Conservation (phyloP, 257 asterid species). For the Forsythia suspensa region DNA sequence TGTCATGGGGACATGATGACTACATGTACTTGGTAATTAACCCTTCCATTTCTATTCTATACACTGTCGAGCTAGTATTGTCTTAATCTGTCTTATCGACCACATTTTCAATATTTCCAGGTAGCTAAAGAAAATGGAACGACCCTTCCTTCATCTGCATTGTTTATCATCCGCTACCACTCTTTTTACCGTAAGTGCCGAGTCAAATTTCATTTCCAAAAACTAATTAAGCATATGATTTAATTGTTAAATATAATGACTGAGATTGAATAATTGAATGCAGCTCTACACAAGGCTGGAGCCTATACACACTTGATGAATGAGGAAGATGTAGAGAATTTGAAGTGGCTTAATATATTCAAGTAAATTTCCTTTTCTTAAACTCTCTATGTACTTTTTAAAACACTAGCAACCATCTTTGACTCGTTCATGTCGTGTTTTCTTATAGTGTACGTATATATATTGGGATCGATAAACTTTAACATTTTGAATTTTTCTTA, state of each 20-base stretch:
- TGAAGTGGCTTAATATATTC: constrained; percentile 53
- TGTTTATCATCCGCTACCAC: constrained; percentile 59
- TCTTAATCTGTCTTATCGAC: no score
- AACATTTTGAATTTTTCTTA: not conserved
- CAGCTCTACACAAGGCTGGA: constrained; percentile 50
- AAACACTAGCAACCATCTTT: not conserved
- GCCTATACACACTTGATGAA: constrained; percentile 56
- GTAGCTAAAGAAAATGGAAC: constrained; percentile 56
- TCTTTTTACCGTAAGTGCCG: constrained; percentile 50
- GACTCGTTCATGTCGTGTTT: not conserved
- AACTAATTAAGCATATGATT: not conserved
- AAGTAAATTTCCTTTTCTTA: constrained; percentile 26
- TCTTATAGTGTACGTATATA: not conserved
- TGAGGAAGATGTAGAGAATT: constrained; percentile 46
- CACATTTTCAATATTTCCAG: constrained; percentile 11
- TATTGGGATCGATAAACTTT: not conserved
- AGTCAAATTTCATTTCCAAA: not conserved
- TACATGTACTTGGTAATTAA: constrained; percentile 51
- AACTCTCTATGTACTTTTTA: not conserved
- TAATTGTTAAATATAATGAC: not conserved
- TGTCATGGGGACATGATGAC: constrained; percentile 63
- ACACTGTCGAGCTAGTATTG: no score
- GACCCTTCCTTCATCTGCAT: constrained; percentile 54
- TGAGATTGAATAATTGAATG: not conserved
- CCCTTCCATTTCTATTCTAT: not conserved